Conservation (phyloP, 805 yeast genomes). For the Wickerhamiella kurtzmanii region DNA sequence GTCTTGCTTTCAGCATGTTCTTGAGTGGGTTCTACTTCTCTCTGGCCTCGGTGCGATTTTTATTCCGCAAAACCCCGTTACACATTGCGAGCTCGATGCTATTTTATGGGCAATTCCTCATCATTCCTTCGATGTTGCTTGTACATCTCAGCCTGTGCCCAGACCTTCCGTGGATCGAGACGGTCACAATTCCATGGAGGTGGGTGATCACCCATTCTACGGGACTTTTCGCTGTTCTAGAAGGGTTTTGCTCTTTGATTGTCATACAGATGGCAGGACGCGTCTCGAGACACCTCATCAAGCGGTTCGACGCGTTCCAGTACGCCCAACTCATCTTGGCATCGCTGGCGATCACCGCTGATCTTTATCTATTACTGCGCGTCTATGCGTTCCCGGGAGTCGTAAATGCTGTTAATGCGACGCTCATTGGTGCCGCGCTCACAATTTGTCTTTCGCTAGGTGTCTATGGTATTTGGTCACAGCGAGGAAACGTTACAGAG, state of each 20-base stretch:
- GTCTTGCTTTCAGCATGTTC: slow-evolving; percentile 68
- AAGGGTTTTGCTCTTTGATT: slow-evolving; percentile 83
- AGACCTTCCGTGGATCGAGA: slow-evolving; percentile 22
- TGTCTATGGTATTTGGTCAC: slow-evolving; percentile 68
- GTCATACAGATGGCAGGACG: slow-evolving; percentile 91
- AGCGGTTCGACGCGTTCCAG: slow-evolving; percentile 66
- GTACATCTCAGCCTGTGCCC: slow-evolving; percentile 30
- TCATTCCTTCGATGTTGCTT: slow-evolving; percentile 70
- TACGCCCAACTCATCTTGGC: slow-evolving; percentile 57
- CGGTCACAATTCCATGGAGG: slow-evolving; percentile 54
- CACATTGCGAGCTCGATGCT: slow-evolving; percentile 28
- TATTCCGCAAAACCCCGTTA: slow-evolving; percentile 30
- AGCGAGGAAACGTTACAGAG: slow-evolving; percentile 82
- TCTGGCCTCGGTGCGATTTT: slow-evolving; percentile 57
- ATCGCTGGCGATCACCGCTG: slow-evolving; percentile 61
- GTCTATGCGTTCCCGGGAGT: slow-evolving; percentile 62
- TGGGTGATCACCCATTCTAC: slow-evolving; percentile 63
- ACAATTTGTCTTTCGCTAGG: slow-evolving; percentile 65
- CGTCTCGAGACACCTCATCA: slow-evolving; percentile 49
- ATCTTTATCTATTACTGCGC: slow-evolving; percentile 66
- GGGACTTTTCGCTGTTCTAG: slow-evolving; percentile 75
- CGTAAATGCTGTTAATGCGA: slow-evolving; percentile 59
- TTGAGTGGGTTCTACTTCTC: slow-evolving; percentile 56
- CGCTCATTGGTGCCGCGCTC: slow-evolving; percentile 72
- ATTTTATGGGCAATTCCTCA: slow-evolving; percentile 69